Base-by-base conservation (phyloP, 768 basidiomycete genomes). In the Lactarius vividus region DNA sequence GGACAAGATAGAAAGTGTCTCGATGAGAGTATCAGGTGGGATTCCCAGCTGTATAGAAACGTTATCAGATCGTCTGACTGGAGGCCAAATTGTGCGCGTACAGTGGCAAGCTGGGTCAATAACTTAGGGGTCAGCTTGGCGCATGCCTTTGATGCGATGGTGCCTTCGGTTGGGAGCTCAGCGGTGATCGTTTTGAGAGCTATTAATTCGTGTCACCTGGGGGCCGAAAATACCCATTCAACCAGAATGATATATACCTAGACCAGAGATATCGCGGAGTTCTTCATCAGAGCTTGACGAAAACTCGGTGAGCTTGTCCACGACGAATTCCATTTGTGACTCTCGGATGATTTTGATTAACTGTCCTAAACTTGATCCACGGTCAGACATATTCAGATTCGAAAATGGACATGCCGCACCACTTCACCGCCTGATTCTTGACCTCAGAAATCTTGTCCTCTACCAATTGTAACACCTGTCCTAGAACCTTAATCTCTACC, bases 401-500 rank as follows among this genome's bases (percentile, higher is more conserved):
- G 29, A 42, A 42, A 55, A 23, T 20, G 16, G 20, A 20, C 28
- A 37, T 18, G 39, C 74, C 84, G 61, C 71, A 92, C 96, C 94
- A 96, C 80, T 96, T 94, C 13, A 97, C 96, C 2, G 94, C 94
- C 75, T 93, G 90, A 73, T 97, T 97, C 82, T 98, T 98, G 69
- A 98, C 97, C 80, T 99, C 97, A 9, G 94, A 94, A 71, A 96
- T 98, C 77, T 89, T 90, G 79, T 99, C 97, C 73, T 92, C 91
- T 5, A 98, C 89, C 23, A 98, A 84, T 39, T 85, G 81, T 52
- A 98, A 81, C 1, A 98, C 94, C 75, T 91, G 87, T 49, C 85
- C 85, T 56, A 96, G 82, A 59, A 96, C 87, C 74, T 90, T 91
- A 74, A 81, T 86, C 80, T 99, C 97, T 37, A 88, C 84, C 5